A percentile compares a stretch with the other conserved stretches of the same genome.
phyloP scores from a whole-genome alignment of 1,139 yeast species.

The Nakaseomyces uthaithaninus region DNA sequence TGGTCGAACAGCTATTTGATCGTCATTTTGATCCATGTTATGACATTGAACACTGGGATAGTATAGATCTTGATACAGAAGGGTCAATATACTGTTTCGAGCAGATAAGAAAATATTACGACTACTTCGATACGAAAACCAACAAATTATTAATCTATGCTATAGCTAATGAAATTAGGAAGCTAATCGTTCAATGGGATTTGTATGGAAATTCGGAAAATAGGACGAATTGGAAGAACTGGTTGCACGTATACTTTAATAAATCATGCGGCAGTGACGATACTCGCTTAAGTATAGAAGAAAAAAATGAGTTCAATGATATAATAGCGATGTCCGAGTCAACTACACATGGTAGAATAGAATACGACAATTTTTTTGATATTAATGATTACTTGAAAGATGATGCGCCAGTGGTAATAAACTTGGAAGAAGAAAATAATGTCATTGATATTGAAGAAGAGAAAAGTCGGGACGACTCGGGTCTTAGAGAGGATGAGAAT shows the following conservation, averaged over 20 bases:
- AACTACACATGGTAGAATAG: background rate
- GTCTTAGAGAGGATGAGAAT: conserved; percentile 6
- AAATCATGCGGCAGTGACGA: conserved; percentile 12
- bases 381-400: conserved; percentile 10
- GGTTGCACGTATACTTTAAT: background rate
- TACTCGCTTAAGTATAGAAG: conserved; percentile 12
- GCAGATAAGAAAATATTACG: background rate
- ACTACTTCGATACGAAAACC: conserved; percentile 4
- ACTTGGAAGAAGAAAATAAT: conserved; percentile 4
- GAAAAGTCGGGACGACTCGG: conserved; percentile 4
- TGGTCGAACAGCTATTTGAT: conserved; percentile 28
- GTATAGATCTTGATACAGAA: background rate
- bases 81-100: conserved; percentile 1
- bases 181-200: conserved; percentile 25
- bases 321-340: background rate
- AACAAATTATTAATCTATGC: conserved; percentile 14
- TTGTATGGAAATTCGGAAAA: conserved; percentile 14
- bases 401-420: background rate
- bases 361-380: conserved; percentile 1
- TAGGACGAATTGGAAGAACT: conserved; percentile 11
- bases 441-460: conserved; percentile 6
- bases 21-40: conserved; percentile 22
- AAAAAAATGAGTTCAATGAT: background rate
- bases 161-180: conserved; percentile 22
- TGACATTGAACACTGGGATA: conserved; percentile 19